Conservation (phyloP, 2,329 filamentous ascomycete species). For the Aureobasidium uvarum region DNA sequence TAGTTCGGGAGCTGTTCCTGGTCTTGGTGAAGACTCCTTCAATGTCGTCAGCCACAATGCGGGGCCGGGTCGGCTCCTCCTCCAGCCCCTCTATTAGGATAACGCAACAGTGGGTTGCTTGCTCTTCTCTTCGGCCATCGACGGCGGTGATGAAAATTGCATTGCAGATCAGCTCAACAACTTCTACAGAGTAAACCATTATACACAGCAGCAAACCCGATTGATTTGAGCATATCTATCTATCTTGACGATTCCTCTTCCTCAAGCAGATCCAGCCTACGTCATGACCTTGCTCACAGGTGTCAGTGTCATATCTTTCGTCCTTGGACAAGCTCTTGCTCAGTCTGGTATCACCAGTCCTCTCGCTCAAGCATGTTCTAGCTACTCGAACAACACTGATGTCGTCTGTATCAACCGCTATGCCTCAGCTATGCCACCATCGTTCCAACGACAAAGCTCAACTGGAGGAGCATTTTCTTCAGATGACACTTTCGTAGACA, state of each 20-base stretch:
- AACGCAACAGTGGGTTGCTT: not conserved
- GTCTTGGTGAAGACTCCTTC: not conserved
- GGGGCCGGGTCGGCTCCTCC: slow-evolving; percentile 17
- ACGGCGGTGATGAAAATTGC: not conserved
- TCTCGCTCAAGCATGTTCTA: slow-evolving; percentile 28
- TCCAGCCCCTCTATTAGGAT: not conserved
- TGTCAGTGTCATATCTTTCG: not conserved
- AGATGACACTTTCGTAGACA: slow-evolving; percentile 31
- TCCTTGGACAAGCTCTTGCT: slow-evolving; percentile 12
- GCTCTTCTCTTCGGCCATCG: not conserved
- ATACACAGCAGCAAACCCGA: not conserved
- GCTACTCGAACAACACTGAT: slow-evolving; percentile 24
- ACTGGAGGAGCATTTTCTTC: not conserved
- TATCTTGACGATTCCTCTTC: not conserved
- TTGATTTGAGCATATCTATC: not conserved
- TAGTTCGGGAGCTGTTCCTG: not conserved
- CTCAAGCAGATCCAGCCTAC: not conserved
- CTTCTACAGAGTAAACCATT: too few species aligned
- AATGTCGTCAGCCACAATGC: slow-evolving; percentile 16
- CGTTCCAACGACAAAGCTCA: slow-evolving; percentile 27
- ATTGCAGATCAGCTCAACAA: not conserved
- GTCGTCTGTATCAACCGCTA: slow-evolving; percentile 31
- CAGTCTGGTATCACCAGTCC: slow-evolving; percentile 25
- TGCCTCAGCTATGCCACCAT: slow-evolving; percentile 30
- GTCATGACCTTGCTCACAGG: not conserved